Base-by-base conservation (phyloP, 1,284 basidiomycete genomes). In the Ustilago trichophora region DNA sequence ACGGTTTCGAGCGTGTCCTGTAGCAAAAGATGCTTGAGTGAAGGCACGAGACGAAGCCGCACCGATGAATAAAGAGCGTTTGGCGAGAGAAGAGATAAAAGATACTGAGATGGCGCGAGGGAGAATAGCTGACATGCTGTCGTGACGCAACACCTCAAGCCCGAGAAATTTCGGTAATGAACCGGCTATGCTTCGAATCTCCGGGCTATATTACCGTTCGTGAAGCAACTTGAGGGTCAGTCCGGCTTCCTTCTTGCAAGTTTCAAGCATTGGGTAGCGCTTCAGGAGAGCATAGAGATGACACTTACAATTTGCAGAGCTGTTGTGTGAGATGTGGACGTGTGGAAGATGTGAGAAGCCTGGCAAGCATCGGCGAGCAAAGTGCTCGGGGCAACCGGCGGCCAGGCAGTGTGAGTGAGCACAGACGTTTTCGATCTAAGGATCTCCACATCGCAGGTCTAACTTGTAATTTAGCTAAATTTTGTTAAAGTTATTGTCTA, bases 191-290 rank as follows among this genome's bases (percentile, higher is more conserved):
- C 32, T 54, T 32, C 33, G 25, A 24, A 60, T 56, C 43, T 52
- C 60, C 60, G 60, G 27, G 49, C 60, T 64, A 24, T 33, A 64
- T 64, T 51, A 44, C 60, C 60, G 59, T 55, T 31, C 10, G 5
- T 10, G 8, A n/a, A 15, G 15, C 10, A 13, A 29, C 7, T 29
- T 13, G 27, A 29, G 7, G 27, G 27, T 29, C 27, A 29, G 27
- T 13, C 13, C 27, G n/a, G n/a, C n/a, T n/a, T n/a, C n/a, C n/a
- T n/a, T n/a, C n/a, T n/a, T n/a, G n/a, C n/a, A n/a, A n/a, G n/a
- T n/a, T n/a, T n/a, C n/a, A n/a, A n/a, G n/a, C n/a, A n/a, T n/a
- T n/a, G n/a, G n/a, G n/a, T n/a, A n/a, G n/a, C n/a, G n/a, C n/a
- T n/a, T n/a, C n/a, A n/a, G n/a, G n/a, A n/a, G n/a, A n/a, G n/a